A percentile compares a stretch with the other conserved stretches of the same genome.
phyloP scores from a whole-genome alignment of 192 early-diverging fungal genomes.

The Cetraspora pellucida region DNA sequence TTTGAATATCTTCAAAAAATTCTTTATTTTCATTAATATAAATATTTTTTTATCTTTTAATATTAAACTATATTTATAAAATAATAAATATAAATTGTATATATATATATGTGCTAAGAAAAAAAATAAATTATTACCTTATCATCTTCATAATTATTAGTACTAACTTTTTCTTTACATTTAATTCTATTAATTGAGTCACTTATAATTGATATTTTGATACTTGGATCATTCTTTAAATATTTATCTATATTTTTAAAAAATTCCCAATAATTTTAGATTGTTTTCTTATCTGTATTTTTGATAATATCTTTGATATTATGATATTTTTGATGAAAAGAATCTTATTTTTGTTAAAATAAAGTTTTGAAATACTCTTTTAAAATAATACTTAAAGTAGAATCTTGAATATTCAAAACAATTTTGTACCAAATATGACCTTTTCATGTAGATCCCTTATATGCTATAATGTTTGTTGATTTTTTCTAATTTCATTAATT shows the following conservation, averaged over 20 bases:
- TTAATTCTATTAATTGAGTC: background rate
- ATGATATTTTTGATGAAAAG: background rate
- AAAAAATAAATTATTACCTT: background rate
- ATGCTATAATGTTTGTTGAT: background rate
- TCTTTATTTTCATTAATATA: background rate
- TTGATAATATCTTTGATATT: background rate
- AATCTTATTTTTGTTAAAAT: background rate
- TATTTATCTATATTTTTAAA: background rate
- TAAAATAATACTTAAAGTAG: background rate
- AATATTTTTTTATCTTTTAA: too few relatives aligned
- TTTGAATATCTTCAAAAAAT: background rate
- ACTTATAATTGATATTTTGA: background rate
- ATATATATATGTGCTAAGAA: background rate
- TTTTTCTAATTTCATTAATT: background rate
- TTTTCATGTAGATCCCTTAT: background rate
- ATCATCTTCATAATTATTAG: background rate
- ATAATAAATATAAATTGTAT: too few relatives aligned
- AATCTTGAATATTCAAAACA: background rate
- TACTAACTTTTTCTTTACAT: background rate
- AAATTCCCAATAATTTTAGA: background rate
- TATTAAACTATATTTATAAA: too few relatives aligned
- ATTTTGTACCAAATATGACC: background rate
- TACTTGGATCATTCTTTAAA: background rate
- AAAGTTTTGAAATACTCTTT: background rate
- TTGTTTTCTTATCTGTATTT: background rate